A percentile compares a stretch with the other conserved stretches of the same genome.
These are phyloP conservation scores for Ascomycota sp. DNA, from an alignment of 2,329 filamentous ascomycete species.

Conservation along the genomic window DNA sequence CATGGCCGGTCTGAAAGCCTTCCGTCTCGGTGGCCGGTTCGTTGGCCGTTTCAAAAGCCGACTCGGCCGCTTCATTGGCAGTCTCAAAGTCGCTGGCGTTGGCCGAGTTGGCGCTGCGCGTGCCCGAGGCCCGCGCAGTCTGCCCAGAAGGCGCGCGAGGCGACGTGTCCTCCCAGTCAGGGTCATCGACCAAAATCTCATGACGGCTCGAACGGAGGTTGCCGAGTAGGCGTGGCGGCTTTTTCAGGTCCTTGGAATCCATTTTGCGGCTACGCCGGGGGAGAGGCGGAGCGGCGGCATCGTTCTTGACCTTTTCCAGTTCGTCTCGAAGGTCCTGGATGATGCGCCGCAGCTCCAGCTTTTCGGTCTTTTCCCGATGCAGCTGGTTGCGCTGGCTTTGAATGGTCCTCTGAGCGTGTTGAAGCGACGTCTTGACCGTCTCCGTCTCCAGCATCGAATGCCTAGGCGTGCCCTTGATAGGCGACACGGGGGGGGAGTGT, in stretches of 20 bases:
- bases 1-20: conserved; percentile 81
- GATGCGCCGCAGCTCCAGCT: conserved; percentile 84
- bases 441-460: conserved; percentile 86
- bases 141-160: conserved; percentile 7
- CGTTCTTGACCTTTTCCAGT: conserved; percentile 46
- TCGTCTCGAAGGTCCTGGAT: conserved; percentile 89
- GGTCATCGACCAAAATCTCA: conserved; percentile 58
- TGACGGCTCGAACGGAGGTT: conserved; percentile 50
- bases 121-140: conserved; percentile 2
- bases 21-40: conserved; percentile 76
- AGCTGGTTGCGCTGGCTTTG: conserved; percentile 87
- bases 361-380: conserved; percentile 95
- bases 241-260: conserved; percentile 52
- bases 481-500: conserved; percentile 73
- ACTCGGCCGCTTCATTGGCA: conserved; percentile 51
- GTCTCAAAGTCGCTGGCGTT: conserved; percentile 53
- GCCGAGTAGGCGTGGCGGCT: conserved; percentile 56
- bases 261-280: conserved; percentile 40
- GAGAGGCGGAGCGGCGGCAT: conserved; percentile 19
- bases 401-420: conserved; percentile 89
- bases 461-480: conserved; percentile 73
- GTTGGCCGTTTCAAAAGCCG: conserved; percentile 45
- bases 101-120: conserved; percentile 7
- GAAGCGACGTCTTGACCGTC: conserved; percentile 79
- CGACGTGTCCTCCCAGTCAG: conserved; percentile 64